Base-by-base conservation (phyloP, 805 yeast genomes). In the Cyberlindnera saturnus region DNA sequence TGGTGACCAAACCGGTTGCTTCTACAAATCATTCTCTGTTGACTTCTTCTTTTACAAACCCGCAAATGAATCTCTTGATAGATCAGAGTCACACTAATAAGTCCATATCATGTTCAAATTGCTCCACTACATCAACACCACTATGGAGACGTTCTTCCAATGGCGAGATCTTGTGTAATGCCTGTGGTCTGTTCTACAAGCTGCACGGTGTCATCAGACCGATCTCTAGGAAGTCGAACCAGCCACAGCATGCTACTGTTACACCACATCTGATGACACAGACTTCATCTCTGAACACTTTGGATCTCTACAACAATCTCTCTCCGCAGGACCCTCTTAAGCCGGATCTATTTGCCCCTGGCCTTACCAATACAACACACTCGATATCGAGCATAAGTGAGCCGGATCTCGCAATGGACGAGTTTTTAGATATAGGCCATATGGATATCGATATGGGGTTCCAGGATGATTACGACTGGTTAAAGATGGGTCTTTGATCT, bases 141-240 rank as follows among this genome's bases (percentile, higher is more conserved):
- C 63, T 91, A n/a, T 91, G 98, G 98, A 71, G 98, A 51, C 73
- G 96, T 37, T 86, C 88, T 51, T 85, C 93, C 0, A 85, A 82
- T 44, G 97, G 97, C 2, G 82, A 86, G 53, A 89, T 96, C 0
- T 67, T 91, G 45, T 91, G 98, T 65, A 91, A 91, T 62, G 98
- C 98, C 0, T 91, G 98, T 68, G 98, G 98, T 1, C 68, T 91
- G 45, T 91, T 91, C 55, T 75, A 86, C 57, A 91, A 91, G 63
- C 69, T 91, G 18, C 97, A 91, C 57, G 97, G 96, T 11, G 90
- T 87, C 4, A 91, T 86, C 48, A 70, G 97, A 47, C 98, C 98
- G 3, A 44, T 52, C 36, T 31, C 46, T 5, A 51, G 47, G 38
- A 46, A 45, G 41, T 8, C 42, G 23, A 14, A 11, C 16, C n/a